Percentiles rank a stretch among this genome's conserved stretches.
Evolutionary conservation across 225 moss, liverwort and hornwort species (phyloP).

Genomic region (Ulota crispa): DNA sequence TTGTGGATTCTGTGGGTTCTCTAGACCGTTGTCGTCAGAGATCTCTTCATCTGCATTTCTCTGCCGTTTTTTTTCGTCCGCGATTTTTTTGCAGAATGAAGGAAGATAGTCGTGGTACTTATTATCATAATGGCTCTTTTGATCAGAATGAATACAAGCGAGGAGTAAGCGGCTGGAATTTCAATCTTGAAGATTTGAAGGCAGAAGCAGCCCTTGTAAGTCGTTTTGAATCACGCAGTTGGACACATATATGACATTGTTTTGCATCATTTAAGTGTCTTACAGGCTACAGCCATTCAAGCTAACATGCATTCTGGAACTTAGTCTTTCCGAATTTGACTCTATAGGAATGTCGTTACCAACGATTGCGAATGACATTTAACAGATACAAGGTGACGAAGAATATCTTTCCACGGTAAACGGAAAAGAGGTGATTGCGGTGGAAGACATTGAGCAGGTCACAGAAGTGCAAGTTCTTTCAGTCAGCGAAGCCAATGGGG

Average conservation of each 20-base stretch:
- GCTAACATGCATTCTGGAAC: conserved; percentile 8
- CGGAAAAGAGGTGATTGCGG: conserved; percentile 49
- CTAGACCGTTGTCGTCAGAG: conserved; percentile 1
- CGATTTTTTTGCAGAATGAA: not conserved
- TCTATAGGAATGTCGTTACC: not conserved
- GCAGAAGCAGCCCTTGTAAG: conserved; percentile 76
- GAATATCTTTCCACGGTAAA: conserved; percentile 27
- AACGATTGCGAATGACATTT: not conserved
- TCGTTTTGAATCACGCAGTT: not conserved
- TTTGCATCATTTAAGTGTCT: conserved; percentile 17
- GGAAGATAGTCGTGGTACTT: not conserved
- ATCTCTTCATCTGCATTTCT: not conserved
- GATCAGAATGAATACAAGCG: conserved; percentile 87
- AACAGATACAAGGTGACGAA: conserved; percentile 64
- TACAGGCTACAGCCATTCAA: conserved; percentile 4
- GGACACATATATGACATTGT: not conserved
- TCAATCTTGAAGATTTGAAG: conserved; percentile 89
- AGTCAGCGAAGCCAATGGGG: conserved; percentile 32
- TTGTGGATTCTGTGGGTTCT: not conserved
- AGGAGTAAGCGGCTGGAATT: conserved; percentile 97
- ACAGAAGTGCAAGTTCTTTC: conserved; percentile 23
- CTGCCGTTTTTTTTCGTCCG: not conserved
- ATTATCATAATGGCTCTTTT: conserved; percentile 3
- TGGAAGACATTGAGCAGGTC: conserved; percentile 44
- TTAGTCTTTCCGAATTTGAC: not conserved